These are phyloP conservation scores for Aspergillus pseudoterreus DNA, from an alignment of 2,329 filamentous ascomycete species.

Conservation along the genomic window DNA sequence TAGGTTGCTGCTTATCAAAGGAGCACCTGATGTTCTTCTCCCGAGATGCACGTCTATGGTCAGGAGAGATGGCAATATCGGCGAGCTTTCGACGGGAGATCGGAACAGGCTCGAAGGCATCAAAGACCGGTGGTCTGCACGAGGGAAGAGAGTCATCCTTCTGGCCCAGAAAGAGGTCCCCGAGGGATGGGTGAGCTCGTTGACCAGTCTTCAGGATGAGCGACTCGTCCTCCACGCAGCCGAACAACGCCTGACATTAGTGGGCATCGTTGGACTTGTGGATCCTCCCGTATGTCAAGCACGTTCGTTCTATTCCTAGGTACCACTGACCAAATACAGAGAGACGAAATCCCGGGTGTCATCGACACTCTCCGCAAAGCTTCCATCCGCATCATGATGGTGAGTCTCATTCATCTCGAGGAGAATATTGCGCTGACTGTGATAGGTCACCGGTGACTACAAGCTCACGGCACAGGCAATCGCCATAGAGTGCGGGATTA, in stretches of 20 bases:
- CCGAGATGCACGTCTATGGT: slow-evolving; percentile 58
- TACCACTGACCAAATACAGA: slow-evolving; percentile 11
- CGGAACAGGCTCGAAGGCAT: slow-evolving; percentile 47
- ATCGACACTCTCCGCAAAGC: slow-evolving; percentile 63
- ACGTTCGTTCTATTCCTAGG: neutral
- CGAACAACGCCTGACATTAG: slow-evolving; percentile 41
- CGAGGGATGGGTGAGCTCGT: neutral
- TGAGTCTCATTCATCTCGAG: slow-evolving; percentile 22
- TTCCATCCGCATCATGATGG: slow-evolving; percentile 75
- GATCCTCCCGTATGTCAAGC: slow-evolving; percentile 49
- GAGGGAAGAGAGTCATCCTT: slow-evolving; percentile 65
- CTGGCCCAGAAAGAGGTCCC: slow-evolving; percentile 55
- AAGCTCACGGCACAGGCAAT: slow-evolving; percentile 71
- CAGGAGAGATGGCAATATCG: slow-evolving; percentile 52
- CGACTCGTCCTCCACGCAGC: slow-evolving; percentile 37
- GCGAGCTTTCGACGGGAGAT: slow-evolving; percentile 44
- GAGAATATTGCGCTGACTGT: neutral
- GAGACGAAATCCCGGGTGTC: slow-evolving; percentile 58
- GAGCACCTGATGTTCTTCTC: slow-evolving; percentile 71
- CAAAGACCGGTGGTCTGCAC: slow-evolving; percentile 66
- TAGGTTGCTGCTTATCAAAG: slow-evolving; percentile 67
- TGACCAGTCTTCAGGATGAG: neutral
- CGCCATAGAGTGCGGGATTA: slow-evolving; percentile 67
- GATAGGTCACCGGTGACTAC: slow-evolving; percentile 69
- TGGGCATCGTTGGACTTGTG: slow-evolving; percentile 57